Evolutionary conservation across 306 rosid genomes (phyloP), one percentile per base, ranked within the genome.

Genomic region (Cyclanthera cordifolia): DNA sequence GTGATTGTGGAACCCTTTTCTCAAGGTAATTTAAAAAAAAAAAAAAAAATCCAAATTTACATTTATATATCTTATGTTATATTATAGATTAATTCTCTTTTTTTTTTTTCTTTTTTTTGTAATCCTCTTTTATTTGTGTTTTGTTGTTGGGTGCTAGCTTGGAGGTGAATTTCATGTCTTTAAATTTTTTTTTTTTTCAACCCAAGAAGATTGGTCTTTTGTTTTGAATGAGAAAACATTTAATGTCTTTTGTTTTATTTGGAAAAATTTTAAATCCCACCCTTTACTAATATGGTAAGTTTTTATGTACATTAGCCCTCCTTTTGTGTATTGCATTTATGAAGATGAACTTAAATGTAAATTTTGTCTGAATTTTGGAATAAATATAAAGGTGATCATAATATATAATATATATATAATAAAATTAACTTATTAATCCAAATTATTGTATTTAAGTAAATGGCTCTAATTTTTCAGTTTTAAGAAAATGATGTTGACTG

Each of bases 1-100:
- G 99, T 74, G 97, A 88, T 75, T 94, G 97, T 82, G 99, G 99
- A 80, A 94, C 95, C 82, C 86, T 85, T 51, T 94, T 90, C 82
- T 85, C 96, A 83, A 90, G 99, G 99, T 94, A 78, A 70, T n/a
- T n/a, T n/a, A n/a, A n/a, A n/a, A n/a, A n/a, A n/a, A n/a, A n/a
- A n/a, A n/a, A n/a, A 58, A 73, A 24, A 50, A 50, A 50, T 50
- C 17, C 12, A 50, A 17, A 50, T 53, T 20, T 0, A 7, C 10
- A 8, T 53, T 6, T 19, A 9, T 57, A 15, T 1, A n/a, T n/a
- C n/a, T 28, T 30, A 15, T 17, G 12, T 41, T 41, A 56, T 8
- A 7, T 63, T 2, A 10, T 27, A 2, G 37, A n/a, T n/a, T n/a
- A n/a, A n/a, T n/a, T n/a, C n/a, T n/a, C n/a, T 69, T 47, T 76